These are phyloP conservation scores for Paramecium primaurelia DNA, from an alignment of 73 alveolate genomes.

Conservation along the genomic window DNA sequence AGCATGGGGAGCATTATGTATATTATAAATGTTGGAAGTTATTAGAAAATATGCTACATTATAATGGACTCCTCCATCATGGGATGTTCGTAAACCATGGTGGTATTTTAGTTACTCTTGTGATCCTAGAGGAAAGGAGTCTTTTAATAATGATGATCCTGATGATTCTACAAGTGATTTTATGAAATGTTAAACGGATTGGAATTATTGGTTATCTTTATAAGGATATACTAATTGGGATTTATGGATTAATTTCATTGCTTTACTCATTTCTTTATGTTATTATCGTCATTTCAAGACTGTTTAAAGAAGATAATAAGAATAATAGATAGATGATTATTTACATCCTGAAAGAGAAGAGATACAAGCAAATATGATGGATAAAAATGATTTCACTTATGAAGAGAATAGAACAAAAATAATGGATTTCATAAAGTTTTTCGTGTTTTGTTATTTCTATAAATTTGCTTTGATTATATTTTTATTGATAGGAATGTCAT, in stretches of 20 bases:
- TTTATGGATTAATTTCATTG: constrained; percentile 32
- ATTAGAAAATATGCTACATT: constrained; percentile 44
- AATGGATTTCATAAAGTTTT: constrained; percentile 32
- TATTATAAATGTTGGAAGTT: constrained; percentile 42
- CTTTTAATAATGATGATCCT: constrained; percentile 22
- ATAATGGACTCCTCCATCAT: constrained; percentile 54
- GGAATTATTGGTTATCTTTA: constrained; percentile 59
- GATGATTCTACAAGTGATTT: constrained; percentile 38
- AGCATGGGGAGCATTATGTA: constrained; percentile 38
- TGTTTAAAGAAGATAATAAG: not conserved
- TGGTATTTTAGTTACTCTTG: constrained; percentile 27
- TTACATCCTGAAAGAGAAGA: not conserved
- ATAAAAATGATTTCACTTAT: constrained; percentile 51
- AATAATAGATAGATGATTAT: not conserved
- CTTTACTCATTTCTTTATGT: not conserved
- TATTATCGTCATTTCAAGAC: not conserved
- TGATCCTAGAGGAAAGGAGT: constrained; percentile 33
- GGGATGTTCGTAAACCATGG: constrained; percentile 59
- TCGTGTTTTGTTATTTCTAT: constrained; percentile 55
- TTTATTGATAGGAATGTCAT: constrained; percentile 47
- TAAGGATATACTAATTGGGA: constrained; percentile 42
- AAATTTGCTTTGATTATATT: constrained; percentile 47
- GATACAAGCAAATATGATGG: not conserved
- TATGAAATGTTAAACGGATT: constrained; percentile 36
- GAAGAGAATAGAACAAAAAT: not conserved